Conservation (phyloP, 805 yeast genomes). For the Ogataea ramenticola region DNA sequence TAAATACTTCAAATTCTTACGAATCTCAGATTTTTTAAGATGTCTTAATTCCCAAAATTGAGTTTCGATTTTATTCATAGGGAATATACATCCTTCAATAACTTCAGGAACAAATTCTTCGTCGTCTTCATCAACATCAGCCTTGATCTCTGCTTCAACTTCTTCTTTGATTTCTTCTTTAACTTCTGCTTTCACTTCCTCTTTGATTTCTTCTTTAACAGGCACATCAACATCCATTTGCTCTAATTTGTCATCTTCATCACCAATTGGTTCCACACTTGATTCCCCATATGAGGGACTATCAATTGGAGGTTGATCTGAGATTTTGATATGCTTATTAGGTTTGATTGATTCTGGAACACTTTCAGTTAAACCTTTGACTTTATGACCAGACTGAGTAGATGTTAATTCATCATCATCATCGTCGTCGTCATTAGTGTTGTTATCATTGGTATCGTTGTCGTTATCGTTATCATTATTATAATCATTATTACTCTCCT, state of each 20-base stretch:
- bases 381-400: neutral
- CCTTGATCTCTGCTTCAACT: neutral
- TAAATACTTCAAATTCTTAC: conserved; percentile 32
- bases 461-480: neutral
- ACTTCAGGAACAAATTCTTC: conserved; percentile 6
- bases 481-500: too few relatives aligned
- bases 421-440: too few relatives aligned
- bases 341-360: neutral
- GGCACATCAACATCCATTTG: neutral
- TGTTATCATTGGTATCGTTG: neutral
- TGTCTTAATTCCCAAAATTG: conserved; percentile 38
- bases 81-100: conserved; percentile 36
- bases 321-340: neutral
- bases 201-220: neutral
- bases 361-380: neutral
- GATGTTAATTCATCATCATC: neutral
- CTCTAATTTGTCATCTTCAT: neutral
- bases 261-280: neutral
- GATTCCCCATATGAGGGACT: neutral
- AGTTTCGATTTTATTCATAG: conserved; percentile 37
- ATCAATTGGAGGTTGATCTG: conserved; percentile 1
- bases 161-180: conserved; percentile 5
- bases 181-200: conserved; percentile 5
- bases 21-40: conserved; percentile 24
- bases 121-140: conserved; percentile 6